These are phyloP conservation scores for Amanita rimosa DNA, from an alignment of 768 basidiomycete genomes.

Conservation along the genomic window DNA sequence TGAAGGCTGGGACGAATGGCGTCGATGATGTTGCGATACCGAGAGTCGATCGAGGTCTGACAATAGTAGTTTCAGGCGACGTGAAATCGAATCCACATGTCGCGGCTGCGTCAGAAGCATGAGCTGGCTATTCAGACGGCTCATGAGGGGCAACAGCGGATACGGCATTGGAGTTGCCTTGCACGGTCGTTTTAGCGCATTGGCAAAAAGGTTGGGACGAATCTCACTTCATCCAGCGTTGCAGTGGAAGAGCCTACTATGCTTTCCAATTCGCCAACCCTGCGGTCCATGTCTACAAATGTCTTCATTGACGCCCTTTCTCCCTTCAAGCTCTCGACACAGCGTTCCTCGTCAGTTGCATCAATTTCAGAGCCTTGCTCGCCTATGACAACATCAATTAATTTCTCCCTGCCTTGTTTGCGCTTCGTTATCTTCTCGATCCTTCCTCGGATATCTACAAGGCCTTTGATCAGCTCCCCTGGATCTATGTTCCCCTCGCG, in stretches of 20 bases:
- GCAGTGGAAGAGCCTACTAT: slow-evolving; percentile 74
- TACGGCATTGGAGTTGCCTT: slow-evolving; percentile 66
- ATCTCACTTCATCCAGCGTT: slow-evolving; percentile 69
- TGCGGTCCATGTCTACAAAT: slow-evolving; percentile 68
- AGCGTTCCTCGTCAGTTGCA: slow-evolving; percentile 8
- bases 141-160: slow-evolving; percentile 73
- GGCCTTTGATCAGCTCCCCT: slow-evolving; percentile 62
- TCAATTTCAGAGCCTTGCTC: slow-evolving; percentile 14
- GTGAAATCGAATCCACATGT: slow-evolving; percentile 90
- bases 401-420: slow-evolving; percentile 51
- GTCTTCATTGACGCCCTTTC: slow-evolving; percentile 31
- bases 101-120: slow-evolving; percentile 88
- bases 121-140: slow-evolving; percentile 76
- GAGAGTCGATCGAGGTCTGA: slow-evolving; percentile 86
- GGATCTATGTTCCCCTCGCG: slow-evolving; percentile 54
- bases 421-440: slow-evolving; percentile 56
- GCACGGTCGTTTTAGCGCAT: not conserved
- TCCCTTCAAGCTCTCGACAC: slow-evolving; percentile 9
- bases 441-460: slow-evolving; percentile 64
- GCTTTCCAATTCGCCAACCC: slow-evolving; percentile 77
- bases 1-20: slow-evolving; percentile 30
- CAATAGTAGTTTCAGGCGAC: slow-evolving; percentile 84
- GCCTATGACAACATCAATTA: slow-evolving; percentile 48
- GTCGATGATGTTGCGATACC: slow-evolving; percentile 35
- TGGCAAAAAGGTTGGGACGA: not conserved